Evolutionary conservation across 1,284 basidiomycete genomes (phyloP), one percentile per base, ranked within the genome.

Genomic region (Phylloboletellus chloephorus): DNA sequence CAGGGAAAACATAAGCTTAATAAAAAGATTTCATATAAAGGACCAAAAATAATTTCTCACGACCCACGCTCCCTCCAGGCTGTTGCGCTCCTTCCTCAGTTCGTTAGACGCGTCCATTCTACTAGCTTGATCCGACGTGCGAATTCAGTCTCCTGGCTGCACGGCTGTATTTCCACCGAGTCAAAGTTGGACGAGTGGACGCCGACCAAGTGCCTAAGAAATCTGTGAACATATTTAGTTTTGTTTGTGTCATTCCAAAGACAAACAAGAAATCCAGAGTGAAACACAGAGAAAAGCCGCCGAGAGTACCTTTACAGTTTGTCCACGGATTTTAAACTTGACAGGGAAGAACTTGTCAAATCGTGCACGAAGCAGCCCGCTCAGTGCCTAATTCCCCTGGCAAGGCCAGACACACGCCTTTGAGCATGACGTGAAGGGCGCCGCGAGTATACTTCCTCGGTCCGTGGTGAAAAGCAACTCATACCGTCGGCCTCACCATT

Each of bases 351-450:
- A 17, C 17, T 25, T 39, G 43, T 39, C 44, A 44, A 17, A 13
- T 32, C 46, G 29, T 40, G 48, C 46, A 46, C 15, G 7, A 17
- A 29, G 17, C n/a, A 24, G 32, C 19, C 33, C 36, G 13, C 30
- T 37, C 22, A 31, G 47, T 43, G 44, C 29, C 39, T 46, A 43
- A 53, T 43, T 53, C 47, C 48, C 57, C 41, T 29, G 57, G 59
- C 29, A 45, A n/a, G 50, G 53, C 8, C 53, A 36, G 36, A 32
- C 21, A 2, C 23, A 15, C 28, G 33, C 26, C 23, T 29, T 29
- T 36, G 4, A 17, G 15, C 22, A 30, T 15, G 19, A 20, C 21
- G 28, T 42, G 28, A 28, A 13, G 13, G 16, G 15, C 16, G n/a
- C n/a, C n/a, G n/a, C n/a, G n/a, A n/a, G 31, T 32, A 24, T 29